Evolutionary conservation across 179 eudicot genomes (phyloP), one percentile per base, ranked within the genome.

Genomic region (Nepenthes alata): DNA sequence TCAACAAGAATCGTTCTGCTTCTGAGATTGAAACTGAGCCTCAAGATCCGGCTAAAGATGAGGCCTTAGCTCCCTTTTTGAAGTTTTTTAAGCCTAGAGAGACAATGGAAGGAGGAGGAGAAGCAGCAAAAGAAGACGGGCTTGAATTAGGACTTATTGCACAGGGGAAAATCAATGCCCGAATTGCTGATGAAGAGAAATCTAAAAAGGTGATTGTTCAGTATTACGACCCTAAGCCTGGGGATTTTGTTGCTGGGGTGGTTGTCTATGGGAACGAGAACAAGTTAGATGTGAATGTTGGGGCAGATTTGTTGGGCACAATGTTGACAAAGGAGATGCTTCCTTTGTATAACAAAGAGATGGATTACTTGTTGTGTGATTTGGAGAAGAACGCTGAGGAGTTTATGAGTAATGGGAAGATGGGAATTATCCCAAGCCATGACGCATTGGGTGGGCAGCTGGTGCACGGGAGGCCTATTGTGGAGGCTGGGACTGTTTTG

Each of bases 251-350:
- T 49, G 86, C 89, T 14, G 98, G 98, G 7, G 95, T 89, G 2
- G 96, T 89, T 41, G 85, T 91, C 70, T 89, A 83, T 12, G 98
- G 98, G 6, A 91, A 89, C 55, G 95, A 84, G 71, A 86, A 86
- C 67, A 86, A 82, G 85, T 80, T 91, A 53, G 98, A 91, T 76
- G 86, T 91, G 12, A 91, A 86, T 76, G 69, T 91, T 36, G 98
- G 96, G 39, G 95, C 96, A 7, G 96, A 89, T 66, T 38, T 81
- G 59, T 68, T 91, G 74, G 98, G 93, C 5, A 84, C 85, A 61
- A 89, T 91, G 98, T 74, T 91, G 83, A 91, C 91, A 11, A 91
- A 91, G 64, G 98, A 91, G 67, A 83, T 85, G 67, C 78, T 91
- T 58, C 98, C 98, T 5, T 80, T 91, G 79, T 86, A 83, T 75